Base-by-base conservation (phyloP, 257 asterid genomes). In the Ajuga chamaepitys region DNA sequence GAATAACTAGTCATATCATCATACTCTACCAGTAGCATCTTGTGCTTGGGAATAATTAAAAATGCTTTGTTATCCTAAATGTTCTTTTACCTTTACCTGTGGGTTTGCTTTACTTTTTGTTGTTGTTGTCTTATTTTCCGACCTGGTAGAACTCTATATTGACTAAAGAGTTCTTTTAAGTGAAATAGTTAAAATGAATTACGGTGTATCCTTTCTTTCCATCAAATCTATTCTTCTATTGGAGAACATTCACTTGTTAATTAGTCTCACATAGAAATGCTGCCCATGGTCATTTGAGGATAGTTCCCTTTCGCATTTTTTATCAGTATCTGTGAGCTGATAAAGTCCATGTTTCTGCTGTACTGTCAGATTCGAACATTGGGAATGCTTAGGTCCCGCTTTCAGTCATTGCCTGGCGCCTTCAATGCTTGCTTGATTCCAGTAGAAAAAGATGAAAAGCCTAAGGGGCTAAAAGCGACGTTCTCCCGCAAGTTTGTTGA, bases 381-480 rank as follows among this genome's bases (percentile, higher is more conserved):
- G 83, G 91, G 75, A 75, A 86, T 93, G 97, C 96, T 93, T 68
- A 83, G 99, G 79, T 93, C 97, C 68, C 92, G 99, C 63, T 93
- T 93, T 79, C 81, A 67, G 74, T 80, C 97, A 50, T 59, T 93
- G 70, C 99, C 99, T 22, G 95, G 90, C 62, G 99, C 96, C 75
- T 89, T 93, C 70, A 93, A 85, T 79, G 91, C 63, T 59, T 26
- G 95, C 74, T 78, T 93, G 83, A 80, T 88, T 67, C 99, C 99
- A 32, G 70, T 25, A 47, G 97, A 89, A 68, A 87, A 83, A 60
- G 83, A 59, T 63, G 84, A 70, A 62, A 85, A 81, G 70, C 88
- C 81, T 17, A 92, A 84, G 76, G 97, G 96, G 53, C 76, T 93
- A 44, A 89, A 77, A 71, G 90, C 96, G 42, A 75, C 88, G 7